Conservation (phyloP, 2,329 filamentous ascomycete species). For the Alternaria infectoria region DNA sequence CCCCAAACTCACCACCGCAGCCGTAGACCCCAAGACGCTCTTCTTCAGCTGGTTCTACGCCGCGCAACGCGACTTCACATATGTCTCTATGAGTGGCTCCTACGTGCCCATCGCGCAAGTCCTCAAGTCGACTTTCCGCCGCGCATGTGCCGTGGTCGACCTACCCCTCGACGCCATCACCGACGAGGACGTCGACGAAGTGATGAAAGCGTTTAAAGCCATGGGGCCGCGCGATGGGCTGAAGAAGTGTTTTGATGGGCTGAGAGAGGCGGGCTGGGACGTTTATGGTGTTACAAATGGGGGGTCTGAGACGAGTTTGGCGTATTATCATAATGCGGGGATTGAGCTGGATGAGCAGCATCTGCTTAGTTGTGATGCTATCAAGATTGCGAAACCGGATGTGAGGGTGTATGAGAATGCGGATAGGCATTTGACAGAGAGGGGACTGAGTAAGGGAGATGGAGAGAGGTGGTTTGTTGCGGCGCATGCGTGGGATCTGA, state of each 20-base stretch:
- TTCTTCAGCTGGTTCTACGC: conserved; percentile 40
- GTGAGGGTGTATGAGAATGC: conserved; percentile 28
- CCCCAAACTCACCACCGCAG: conserved; percentile 15
- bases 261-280: conserved; percentile 26
- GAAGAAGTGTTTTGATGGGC: conserved; percentile 29
- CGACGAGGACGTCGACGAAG: conserved; percentile 21
- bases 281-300: conserved; percentile 36
- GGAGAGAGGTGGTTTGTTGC: conserved; percentile 35
- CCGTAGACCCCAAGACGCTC: conserved; percentile 27
- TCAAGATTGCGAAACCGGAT: conserved; percentile 32
- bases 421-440: conserved; percentile 16
- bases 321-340: conserved; percentile 22
- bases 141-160: conserved; percentile 27
- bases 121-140: conserved; percentile 24
- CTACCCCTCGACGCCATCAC: conserved; percentile 21
- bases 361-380: conserved; percentile 29
- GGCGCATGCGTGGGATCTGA: conserved; percentile 34
- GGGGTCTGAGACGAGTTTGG: conserved; percentile 18
- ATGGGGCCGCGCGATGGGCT: conserved; percentile 28
- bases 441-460: conserved; percentile 4
- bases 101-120: conserved; percentile 34
- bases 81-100: conserved; percentile 19
- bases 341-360: conserved; percentile 26
- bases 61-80: conserved; percentile 36
- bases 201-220: conserved; percentile 31